phyloP scores from a whole-genome alignment of 805 yeast genomes.

The Wickerhamiella azymoides region DNA sequence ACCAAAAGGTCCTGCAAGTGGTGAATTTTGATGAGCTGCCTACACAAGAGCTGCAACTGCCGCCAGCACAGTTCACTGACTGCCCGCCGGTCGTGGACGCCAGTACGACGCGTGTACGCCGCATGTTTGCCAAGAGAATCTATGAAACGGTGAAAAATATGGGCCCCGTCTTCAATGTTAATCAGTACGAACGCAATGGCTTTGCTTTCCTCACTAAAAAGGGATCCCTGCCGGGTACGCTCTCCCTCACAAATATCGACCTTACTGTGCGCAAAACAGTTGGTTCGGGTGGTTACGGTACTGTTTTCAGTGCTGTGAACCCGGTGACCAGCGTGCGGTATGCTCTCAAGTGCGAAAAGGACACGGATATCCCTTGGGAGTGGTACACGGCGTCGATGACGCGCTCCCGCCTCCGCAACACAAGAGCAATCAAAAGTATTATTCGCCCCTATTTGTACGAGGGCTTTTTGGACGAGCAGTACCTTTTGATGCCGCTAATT shows the following conservation, averaged over 20 bases:
- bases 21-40: slow-evolving; percentile 2
- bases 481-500: slow-evolving; percentile 46
- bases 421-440: slow-evolving; percentile 27
- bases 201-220: neutral
- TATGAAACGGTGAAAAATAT: neutral
- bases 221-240: neutral
- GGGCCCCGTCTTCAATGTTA: neutral
- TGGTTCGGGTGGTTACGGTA: slow-evolving; percentile 74
- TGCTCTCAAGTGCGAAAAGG: slow-evolving; percentile 58
- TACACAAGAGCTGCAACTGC: neutral
- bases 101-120: neutral
- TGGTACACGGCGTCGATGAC: slow-evolving; percentile 54
- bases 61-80: neutral
- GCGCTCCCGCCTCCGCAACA: slow-evolving; percentile 26
- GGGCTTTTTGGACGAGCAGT: slow-evolving; percentile 52
- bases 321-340: slow-evolving; percentile 37
- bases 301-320: slow-evolving; percentile 55
- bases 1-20: slow-evolving; percentile 1
- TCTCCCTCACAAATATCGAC: slow-evolving; percentile 2
- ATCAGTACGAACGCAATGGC: neutral
- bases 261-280: slow-evolving; percentile 27
- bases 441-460: slow-evolving; percentile 40
- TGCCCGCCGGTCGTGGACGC: slow-evolving; percentile 8
- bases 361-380: slow-evolving; percentile 66
- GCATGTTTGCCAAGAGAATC: slow-evolving; percentile 1